phyloP scores from a whole-genome alignment of 371 early-diverging fungal species.

The Apophysomyces elegans region DNA sequence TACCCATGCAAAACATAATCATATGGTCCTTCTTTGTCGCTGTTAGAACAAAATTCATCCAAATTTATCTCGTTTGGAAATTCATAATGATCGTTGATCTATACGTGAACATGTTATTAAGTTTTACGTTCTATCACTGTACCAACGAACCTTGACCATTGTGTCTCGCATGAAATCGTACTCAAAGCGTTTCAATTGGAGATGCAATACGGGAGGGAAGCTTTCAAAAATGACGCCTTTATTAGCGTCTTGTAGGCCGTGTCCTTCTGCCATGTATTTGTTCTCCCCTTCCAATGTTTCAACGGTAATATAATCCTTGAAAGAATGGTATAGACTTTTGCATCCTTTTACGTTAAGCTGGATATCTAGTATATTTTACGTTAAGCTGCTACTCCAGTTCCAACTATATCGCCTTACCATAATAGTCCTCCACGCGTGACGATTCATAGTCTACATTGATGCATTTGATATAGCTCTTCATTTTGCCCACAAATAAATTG shows the following conservation, averaged over 20 bases:
- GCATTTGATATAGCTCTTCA: slow-evolving; percentile 94
- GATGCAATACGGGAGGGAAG: slow-evolving; percentile 96
- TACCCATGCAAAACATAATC: slow-evolving; percentile 84
- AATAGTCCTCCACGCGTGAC: slow-evolving; percentile 79
- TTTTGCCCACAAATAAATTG: slow-evolving; percentile 91
- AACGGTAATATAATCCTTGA: slow-evolving; percentile 83
- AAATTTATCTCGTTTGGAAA: slow-evolving; percentile 92
- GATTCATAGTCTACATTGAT: slow-evolving; percentile 93
- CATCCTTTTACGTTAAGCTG: slow-evolving; percentile 95
- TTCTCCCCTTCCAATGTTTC: slow-evolving; percentile 98
- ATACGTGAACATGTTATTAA: neutral
- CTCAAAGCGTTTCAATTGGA: slow-evolving; percentile 98
- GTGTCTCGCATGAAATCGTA: slow-evolving; percentile 92
- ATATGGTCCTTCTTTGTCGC: slow-evolving; percentile 66
- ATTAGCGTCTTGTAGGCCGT: slow-evolving; percentile 95
- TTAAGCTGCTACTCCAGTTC: slow-evolving; percentile 13
- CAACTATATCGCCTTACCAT: slow-evolving; percentile 39
- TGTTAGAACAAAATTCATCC: slow-evolving; percentile 72
- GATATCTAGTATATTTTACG: slow-evolving; percentile 66
- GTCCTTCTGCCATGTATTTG: slow-evolving; percentile 95
- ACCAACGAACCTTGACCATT: slow-evolving; percentile 81
- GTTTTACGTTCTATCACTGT: neutral
- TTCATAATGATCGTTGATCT: slow-evolving; percentile 97
- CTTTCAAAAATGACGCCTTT: slow-evolving; percentile 95
- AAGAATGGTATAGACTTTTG: slow-evolving; percentile 87